Evolutionary conservation across 2,329 filamentous ascomycete species (phyloP).

Genomic region (Talaromyces sp.): DNA sequence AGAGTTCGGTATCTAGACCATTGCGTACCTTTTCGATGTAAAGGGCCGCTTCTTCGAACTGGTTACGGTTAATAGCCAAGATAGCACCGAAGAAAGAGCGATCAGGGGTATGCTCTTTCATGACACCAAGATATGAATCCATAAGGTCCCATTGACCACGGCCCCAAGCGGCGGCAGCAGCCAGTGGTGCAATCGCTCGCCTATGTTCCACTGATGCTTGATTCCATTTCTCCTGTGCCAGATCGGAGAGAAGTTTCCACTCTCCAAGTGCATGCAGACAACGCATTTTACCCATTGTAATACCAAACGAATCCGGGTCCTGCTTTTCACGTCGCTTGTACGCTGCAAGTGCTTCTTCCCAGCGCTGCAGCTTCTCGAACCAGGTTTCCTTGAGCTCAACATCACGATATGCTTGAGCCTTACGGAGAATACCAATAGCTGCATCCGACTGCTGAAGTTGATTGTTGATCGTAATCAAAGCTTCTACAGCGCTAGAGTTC

Average conservation of each 20-base stretch:
- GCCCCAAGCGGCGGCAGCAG: constrained; percentile 94
- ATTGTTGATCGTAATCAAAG: constrained; percentile 98
- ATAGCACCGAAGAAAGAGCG: constrained; percentile 97
- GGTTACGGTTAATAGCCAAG: constrained; percentile 86
- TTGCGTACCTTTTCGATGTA: constrained; percentile 91
- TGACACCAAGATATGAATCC: constrained; percentile 92
- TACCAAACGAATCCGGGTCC: constrained; percentile 75
- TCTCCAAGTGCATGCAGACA: constrained; percentile 95
- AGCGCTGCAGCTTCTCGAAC: constrained; percentile 97
- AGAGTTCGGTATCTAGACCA: constrained; percentile 90
- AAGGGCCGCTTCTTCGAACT: constrained; percentile 82
- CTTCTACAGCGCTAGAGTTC: constrained; percentile 90
- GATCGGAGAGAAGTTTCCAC: constrained; percentile 85
- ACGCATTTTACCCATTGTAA: constrained; percentile 99
- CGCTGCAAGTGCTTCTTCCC: constrained; percentile 92
- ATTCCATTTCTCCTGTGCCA: constrained; percentile 91
- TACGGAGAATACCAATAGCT: constrained; percentile 93
- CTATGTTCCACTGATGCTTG: constrained; percentile 83
- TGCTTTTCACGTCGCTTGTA: constrained; percentile 82
- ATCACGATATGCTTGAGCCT: constrained; percentile 91
- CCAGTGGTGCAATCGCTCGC: constrained; percentile 83
- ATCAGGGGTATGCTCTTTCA: constrained; percentile 90
- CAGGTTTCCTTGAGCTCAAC: constrained; percentile 96
- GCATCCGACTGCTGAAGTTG: constrained; percentile 98
- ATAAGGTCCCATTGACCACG: constrained; percentile 96